A percentile compares a stretch with the other conserved stretches of the same genome.
Conservation (phyloP, 2,329 filamentous ascomycete species). For the Epichloe scottii region DNA sequence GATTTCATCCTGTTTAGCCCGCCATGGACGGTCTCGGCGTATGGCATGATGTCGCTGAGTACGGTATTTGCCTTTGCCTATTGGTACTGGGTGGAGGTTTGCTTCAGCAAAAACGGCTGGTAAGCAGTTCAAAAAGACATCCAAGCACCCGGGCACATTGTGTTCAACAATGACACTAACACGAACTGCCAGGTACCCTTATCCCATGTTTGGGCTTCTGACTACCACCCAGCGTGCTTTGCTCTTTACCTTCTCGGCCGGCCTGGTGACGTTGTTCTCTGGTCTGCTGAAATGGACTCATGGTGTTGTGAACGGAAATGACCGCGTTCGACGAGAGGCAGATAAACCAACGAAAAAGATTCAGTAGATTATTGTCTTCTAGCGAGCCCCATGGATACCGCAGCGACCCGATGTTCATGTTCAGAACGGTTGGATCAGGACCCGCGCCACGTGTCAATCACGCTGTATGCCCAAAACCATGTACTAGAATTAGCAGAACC, state of each 20-base stretch:
- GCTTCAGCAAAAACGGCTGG: constrained; percentile 54
- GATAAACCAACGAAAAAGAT: constrained; percentile 20
- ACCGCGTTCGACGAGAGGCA: constrained; percentile 19
- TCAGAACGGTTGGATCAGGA: no score
- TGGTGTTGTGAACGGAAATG: constrained; percentile 49
- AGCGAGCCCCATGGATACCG: background rate
- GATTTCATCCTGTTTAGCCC: constrained; percentile 10
- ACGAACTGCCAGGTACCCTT: constrained; percentile 53
- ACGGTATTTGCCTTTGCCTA: constrained; percentile 51
- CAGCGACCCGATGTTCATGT: no score
- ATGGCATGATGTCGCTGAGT: constrained; percentile 47
- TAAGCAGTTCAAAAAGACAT: constrained; percentile 21
- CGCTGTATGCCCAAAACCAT: no score
- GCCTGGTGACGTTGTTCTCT: constrained; percentile 60
- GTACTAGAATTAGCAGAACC: no score
- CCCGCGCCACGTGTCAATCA: no score
- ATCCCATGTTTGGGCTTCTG: constrained; percentile 67
- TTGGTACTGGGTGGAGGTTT: constrained; percentile 68
- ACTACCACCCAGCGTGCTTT: constrained; percentile 50
- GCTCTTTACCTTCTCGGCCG: constrained; percentile 58
- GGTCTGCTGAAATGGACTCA: constrained; percentile 58
- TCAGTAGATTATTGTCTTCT: constrained; percentile 10
- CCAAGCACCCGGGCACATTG: background rate
- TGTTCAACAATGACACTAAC: background rate
- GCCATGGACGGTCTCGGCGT: constrained; percentile 54